Evolutionary conservation across 129 eudicot genomes (phyloP).

Genomic region (Helianthus tuberosus): DNA sequence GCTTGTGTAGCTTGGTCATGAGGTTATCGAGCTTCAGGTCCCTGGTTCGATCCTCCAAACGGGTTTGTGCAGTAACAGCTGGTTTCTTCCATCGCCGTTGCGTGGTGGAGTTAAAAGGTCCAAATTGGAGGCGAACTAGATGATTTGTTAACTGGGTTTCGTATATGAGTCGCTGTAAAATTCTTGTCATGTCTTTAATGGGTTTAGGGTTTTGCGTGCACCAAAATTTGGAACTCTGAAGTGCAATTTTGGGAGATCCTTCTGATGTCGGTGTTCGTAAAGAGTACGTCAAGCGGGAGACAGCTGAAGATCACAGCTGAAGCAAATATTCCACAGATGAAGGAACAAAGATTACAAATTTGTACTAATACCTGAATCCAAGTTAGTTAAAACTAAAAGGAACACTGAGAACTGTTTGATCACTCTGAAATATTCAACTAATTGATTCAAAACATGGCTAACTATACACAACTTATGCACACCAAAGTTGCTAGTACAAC

Average conservation of each 20-base stretch:
- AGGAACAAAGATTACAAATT: too few relatives aligned
- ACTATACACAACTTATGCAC: too few relatives aligned
- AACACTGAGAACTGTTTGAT: too few relatives aligned
- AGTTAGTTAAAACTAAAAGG: too few relatives aligned
- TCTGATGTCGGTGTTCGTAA: not conserved
- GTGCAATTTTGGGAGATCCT: not conserved
- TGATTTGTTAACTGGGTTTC: slow-evolving; percentile 5
- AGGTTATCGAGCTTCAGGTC: slow-evolving; percentile 73
- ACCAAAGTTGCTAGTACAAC: too few relatives aligned
- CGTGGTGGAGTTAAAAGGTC: slow-evolving; percentile 62
- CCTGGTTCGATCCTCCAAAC: slow-evolving; percentile 69
- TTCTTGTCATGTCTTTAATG: slow-evolving; percentile 25
- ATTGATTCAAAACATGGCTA: too few relatives aligned
- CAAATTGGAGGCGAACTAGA: slow-evolving; percentile 32
- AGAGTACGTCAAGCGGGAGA: too few relatives aligned
- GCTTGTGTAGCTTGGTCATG: slow-evolving; percentile 47
- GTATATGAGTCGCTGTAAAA: slow-evolving; percentile 28
- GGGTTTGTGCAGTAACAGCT: slow-evolving; percentile 71
- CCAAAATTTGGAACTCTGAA: not conserved
- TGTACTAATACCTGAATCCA: too few relatives aligned
- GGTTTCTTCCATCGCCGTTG: slow-evolving; percentile 80
- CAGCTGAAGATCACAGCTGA: too few relatives aligned
- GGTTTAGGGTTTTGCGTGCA: not conserved
- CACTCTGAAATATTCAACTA: too few relatives aligned
- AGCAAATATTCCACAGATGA: too few relatives aligned